Conservation (phyloP, 345 rosid genomes). For the Moringa oleifera region DNA sequence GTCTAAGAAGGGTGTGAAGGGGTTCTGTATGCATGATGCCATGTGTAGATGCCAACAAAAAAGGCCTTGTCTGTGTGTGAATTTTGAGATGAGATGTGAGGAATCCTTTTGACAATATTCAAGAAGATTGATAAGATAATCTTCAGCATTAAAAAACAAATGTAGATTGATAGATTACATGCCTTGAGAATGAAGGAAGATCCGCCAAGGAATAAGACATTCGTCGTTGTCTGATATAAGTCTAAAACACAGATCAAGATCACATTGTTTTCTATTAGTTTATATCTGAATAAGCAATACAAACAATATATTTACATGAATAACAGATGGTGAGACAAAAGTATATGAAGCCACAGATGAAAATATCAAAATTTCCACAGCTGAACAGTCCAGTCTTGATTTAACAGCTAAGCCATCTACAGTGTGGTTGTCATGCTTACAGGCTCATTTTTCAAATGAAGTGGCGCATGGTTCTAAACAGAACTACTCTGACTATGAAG, state of each 20-base stretch:
- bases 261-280: not conserved
- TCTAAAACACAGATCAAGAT: not conserved
- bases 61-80: no score
- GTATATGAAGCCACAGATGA: no score
- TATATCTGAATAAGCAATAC: not conserved
- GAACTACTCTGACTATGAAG: slow-evolving; percentile 21
- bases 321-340: not conserved
- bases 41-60: no score
- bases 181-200: not conserved
- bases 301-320: not conserved
- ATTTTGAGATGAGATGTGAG: no score
- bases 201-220: not conserved
- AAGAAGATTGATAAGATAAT: no score
- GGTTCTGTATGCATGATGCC: no score
- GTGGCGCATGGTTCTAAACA: not conserved
- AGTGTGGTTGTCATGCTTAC: not conserved
- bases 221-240: no score
- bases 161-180: not conserved
- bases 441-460: not conserved
- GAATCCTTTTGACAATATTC: no score
- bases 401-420: not conserved
- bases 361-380: not conserved
- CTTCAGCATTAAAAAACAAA: no score
- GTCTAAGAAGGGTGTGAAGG: no score
- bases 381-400: not conserved